Base-by-base conservation (phyloP, 306 rosid species). In the Fragaria ananassa region DNA sequence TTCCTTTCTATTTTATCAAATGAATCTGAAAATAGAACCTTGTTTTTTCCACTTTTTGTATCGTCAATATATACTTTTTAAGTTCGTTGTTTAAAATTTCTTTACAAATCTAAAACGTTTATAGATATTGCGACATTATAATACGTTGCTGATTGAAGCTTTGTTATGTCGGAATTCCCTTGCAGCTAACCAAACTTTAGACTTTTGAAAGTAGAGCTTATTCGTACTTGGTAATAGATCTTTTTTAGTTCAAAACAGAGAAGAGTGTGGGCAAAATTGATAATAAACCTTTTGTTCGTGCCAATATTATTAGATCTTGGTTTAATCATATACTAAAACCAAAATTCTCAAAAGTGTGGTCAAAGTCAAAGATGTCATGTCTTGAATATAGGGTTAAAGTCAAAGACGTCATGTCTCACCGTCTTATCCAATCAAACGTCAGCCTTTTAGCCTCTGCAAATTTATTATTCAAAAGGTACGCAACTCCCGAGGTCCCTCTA, bases 361-460 rank as follows among this genome's bases (percentile, higher is more conserved):
- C 17, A 57, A 35, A 64, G 81, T 71, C 80, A 84, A 81, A 78
- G 19, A 61, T n/a, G 34, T 74, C 80, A n/a, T 45, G 70, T 31
- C 53, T 23, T 0, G 19, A 63, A 64, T 34, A 64, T 34, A 0
- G 41, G 5, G 37, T 2, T 31, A 57, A 35, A 64, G 80, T 70
- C 80, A 84, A 81, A 77, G 19, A 61, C 15, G 34, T 74, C 80
- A n/a, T 45, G 49, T 69, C 70, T 34, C 84, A 58, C 79, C 79
- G 71, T 71, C 78, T 77, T 56, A 81, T 78, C 81, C 83, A 64
- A 78, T 3, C 85, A 78, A 19, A 74, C 84, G 74, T 79, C 81
- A 62, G 54, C 54, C 25, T 27, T 27, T 1, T 27, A 47, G 11
- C 51, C 51, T 67, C 76, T 53, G 78, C 74, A 50, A 78, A 74